These are phyloP conservation scores for Trichoderma harzianum DNA, from an alignment of 2,329 filamentous ascomycete genomes.

Conservation along the genomic window DNA sequence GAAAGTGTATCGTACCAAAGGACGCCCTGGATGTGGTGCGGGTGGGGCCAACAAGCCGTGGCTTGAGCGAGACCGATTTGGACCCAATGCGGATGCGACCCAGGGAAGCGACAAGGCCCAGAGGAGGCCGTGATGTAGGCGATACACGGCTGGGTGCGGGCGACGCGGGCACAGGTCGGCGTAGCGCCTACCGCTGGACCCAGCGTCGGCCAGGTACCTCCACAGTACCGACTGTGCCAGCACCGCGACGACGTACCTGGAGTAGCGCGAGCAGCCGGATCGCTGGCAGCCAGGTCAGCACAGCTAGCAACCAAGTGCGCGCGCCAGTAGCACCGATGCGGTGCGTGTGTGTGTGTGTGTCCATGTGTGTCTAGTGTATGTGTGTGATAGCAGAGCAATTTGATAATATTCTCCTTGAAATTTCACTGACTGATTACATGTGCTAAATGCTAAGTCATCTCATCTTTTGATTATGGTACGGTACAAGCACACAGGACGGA, in stretches of 20 bases:
- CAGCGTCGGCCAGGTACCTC: neutral
- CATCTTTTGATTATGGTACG: neutral
- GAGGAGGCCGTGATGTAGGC: neutral
- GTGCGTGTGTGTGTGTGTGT: neutral
- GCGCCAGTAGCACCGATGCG: neutral
- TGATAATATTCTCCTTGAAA: neutral
- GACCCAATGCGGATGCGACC: constrained; percentile 1
- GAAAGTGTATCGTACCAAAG: neutral
- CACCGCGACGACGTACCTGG: neutral
- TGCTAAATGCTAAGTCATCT: neutral
- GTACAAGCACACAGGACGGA: too few species aligned
- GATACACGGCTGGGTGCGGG: neutral
- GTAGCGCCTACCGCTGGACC: neutral
- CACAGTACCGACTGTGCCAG: neutral
- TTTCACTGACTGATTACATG: neutral
- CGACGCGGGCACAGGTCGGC: neutral
- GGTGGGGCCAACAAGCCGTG: neutral
- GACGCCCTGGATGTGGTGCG: neutral
- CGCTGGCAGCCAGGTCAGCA: neutral
- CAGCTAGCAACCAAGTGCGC: neutral
- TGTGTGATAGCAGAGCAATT: too few species aligned
- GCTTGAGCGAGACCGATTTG: neutral
- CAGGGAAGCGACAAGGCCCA: neutral
- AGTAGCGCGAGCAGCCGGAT: constrained; percentile 1
- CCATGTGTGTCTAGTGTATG: too few species aligned